Evolutionary conservation across 495 filamentous ascomycete genomes (phyloP).

Genomic region (Evernia prunastri): DNA sequence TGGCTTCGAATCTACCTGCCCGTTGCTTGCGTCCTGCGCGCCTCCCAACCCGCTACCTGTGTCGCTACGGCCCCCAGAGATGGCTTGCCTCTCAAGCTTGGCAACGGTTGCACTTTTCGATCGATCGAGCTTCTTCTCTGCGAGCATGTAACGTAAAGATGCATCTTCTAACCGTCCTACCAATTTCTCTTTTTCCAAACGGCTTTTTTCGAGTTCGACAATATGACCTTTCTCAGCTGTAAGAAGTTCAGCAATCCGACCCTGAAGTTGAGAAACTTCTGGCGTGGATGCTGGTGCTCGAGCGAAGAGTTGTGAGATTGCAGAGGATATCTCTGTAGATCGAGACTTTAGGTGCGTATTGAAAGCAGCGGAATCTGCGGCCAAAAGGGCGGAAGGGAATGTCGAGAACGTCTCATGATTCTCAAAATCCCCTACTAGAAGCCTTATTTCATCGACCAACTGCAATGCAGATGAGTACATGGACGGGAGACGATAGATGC

Average conservation of each 20-base stretch:
- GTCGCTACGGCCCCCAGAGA: conserved; percentile 52
- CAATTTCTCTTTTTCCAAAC: conserved; percentile 73
- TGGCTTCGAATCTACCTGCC: conserved; percentile 45
- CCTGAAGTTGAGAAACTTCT: conserved; percentile 66
- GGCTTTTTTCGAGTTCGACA: conserved; percentile 66
- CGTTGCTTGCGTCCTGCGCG: conserved; percentile 48
- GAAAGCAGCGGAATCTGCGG: conserved; percentile 65
- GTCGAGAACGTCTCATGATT: conserved; percentile 41
- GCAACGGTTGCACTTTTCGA: conserved; percentile 80
- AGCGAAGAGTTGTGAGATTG: conserved; percentile 51
- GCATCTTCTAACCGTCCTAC: conserved; percentile 78
- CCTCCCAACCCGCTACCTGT: conserved; percentile 49
- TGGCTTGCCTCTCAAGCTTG: conserved; percentile 85
- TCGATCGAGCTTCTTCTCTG: conserved; percentile 88
- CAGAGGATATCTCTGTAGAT: conserved; percentile 54
- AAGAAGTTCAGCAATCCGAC: conserved; percentile 63
- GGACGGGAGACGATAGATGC: not conserved
- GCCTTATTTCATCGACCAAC: conserved; percentile 79
- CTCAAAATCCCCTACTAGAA: conserved; percentile 53
- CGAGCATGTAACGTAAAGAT: conserved; percentile 84
- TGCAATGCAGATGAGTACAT: conserved; percentile 32
- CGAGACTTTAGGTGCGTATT: conserved; percentile 63
- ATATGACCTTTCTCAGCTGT: conserved; percentile 74
- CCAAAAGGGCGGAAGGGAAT: conserved; percentile 56
- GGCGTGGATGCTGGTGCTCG: conserved; percentile 43